These are phyloP conservation scores for Epicoccum sorghinum DNA, from an alignment of 2,329 filamentous ascomycete genomes.

Conservation along the genomic window DNA sequence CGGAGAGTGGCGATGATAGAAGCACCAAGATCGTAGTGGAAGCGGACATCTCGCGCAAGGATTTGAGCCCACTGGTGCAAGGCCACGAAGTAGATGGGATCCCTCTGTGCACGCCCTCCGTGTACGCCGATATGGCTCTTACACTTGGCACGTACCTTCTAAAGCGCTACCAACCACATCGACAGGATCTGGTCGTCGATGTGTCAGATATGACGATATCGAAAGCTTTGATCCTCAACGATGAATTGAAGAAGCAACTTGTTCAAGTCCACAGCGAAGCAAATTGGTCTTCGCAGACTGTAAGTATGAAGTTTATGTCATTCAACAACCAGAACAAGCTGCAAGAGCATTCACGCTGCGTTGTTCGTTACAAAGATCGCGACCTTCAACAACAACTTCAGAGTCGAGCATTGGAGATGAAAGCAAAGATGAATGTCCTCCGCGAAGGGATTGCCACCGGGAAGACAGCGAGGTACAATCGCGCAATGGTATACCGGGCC, in stretches of 20 bases:
- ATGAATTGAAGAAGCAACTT: constrained; percentile 8
- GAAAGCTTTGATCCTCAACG: constrained; percentile 19
- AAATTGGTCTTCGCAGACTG: constrained; percentile 11
- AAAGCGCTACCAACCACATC: not conserved
- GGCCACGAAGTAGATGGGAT: not conserved
- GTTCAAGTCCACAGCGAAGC: constrained; percentile 19
- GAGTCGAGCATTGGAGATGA: not conserved
- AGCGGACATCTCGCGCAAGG: not conserved
- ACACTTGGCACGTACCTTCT: constrained; percentile 36
- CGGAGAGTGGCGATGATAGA: not conserved
- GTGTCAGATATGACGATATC: constrained; percentile 19
- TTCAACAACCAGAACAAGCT: constrained; percentile 19
- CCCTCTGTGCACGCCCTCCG: not conserved
- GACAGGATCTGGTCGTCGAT: constrained; percentile 5
- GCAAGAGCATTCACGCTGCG: constrained; percentile 17
- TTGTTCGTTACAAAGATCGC: constrained; percentile 8
- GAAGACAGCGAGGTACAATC: constrained; percentile 9
- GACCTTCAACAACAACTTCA: not conserved
- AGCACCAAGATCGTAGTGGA: not conserved
- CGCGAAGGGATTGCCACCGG: constrained; percentile 4
- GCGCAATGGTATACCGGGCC: constrained; percentile 7
- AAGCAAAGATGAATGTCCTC: not conserved
- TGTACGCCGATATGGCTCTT: constrained; percentile 41
- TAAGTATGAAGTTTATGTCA: constrained; percentile 20
- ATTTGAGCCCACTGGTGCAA: not conserved